Evolutionary conservation across 1,284 basidiomycete genomes (phyloP).

Genomic region (Rhodotorula sp.): DNA sequence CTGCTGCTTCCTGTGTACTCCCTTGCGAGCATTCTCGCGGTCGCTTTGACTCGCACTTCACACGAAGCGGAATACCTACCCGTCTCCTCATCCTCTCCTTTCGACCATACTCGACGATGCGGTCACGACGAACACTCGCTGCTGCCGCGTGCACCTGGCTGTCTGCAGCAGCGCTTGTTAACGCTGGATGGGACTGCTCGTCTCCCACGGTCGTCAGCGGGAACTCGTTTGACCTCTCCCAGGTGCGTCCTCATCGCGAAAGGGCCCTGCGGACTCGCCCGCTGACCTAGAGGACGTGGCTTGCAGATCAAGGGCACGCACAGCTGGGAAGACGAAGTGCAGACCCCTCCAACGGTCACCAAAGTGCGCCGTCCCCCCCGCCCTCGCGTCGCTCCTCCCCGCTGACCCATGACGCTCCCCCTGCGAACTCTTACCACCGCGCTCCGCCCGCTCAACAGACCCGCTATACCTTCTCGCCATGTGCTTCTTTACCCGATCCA

Average conservation of each 20-base stretch:
- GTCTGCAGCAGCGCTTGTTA: neutral
- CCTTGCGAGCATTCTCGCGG: no score
- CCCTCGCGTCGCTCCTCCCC: no score
- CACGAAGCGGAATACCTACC: neutral
- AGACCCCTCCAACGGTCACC: slow-evolving; percentile 35
- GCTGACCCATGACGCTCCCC: neutral
- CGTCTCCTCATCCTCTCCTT: no score
- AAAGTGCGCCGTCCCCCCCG: slow-evolving; percentile 12
- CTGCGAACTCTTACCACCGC: neutral
- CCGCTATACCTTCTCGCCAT: slow-evolving; percentile 33
- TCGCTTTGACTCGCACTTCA: no score
- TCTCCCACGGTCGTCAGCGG: slow-evolving; percentile 15
- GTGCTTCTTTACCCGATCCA: slow-evolving; percentile 19
- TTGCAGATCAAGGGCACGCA: slow-evolving; percentile 24
- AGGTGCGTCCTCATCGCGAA: neutral
- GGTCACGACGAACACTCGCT: neutral
- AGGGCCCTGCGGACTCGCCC: neutral
- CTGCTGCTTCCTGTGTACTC: no score
- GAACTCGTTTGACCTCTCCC: slow-evolving; percentile 22
- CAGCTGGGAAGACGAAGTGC: slow-evolving; percentile 2
- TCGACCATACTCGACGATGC: neutral
- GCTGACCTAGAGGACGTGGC: neutral
- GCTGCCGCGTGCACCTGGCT: neutral
- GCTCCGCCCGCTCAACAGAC: slow-evolving; percentile 1
- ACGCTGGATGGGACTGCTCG: slow-evolving; percentile 24